Percentiles rank a stretch among this genome's conserved stretches.
phyloP scores from a whole-genome alignment of 805 yeast genomes.

The Clavispora carvajalis region DNA sequence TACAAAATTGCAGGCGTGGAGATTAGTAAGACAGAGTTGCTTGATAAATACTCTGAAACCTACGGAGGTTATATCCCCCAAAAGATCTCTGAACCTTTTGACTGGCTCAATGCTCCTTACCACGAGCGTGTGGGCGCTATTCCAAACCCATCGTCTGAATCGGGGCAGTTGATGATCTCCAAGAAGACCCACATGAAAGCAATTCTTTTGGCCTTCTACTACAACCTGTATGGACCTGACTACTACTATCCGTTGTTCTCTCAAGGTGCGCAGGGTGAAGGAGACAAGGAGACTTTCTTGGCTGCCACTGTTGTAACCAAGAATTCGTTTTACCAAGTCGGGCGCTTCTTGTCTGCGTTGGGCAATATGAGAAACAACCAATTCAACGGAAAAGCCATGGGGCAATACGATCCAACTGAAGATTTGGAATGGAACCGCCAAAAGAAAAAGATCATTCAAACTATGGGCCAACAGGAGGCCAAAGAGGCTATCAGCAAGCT shows the following conservation, averaged over 20 bases:
- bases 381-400: conserved; percentile 71
- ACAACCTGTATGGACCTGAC: conserved; percentile 49
- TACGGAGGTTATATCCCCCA: conserved; percentile 9
- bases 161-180: conserved; percentile 60
- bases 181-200: conserved; percentile 54
- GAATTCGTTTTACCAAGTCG: conserved; percentile 50
- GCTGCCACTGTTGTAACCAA: conserved; percentile 57
- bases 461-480: conserved; percentile 5
- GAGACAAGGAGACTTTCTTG: conserved; percentile 73
- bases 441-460: conserved; percentile 5
- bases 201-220: conserved; percentile 56
- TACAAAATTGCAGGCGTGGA: conserved; percentile 61
- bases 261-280: conserved; percentile 60
- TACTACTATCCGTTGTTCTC: conserved; percentile 39
- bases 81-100: conserved; percentile 3
- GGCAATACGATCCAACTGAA: conserved; percentile 64
- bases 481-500: conserved; percentile 4
- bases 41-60: conserved; percentile 30
- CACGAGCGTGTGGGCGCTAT: conserved; percentile 66
- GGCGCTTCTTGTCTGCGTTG: conserved; percentile 46
- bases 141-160: conserved; percentile 65
- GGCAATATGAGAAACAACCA: conserved; percentile 38
- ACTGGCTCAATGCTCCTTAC: conserved; percentile 32
- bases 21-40: conserved; percentile 22
- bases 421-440: conserved; percentile 36